Base-by-base conservation (phyloP, 2,329 filamentous ascomycete genomes). In the Chaetomium sp. region DNA sequence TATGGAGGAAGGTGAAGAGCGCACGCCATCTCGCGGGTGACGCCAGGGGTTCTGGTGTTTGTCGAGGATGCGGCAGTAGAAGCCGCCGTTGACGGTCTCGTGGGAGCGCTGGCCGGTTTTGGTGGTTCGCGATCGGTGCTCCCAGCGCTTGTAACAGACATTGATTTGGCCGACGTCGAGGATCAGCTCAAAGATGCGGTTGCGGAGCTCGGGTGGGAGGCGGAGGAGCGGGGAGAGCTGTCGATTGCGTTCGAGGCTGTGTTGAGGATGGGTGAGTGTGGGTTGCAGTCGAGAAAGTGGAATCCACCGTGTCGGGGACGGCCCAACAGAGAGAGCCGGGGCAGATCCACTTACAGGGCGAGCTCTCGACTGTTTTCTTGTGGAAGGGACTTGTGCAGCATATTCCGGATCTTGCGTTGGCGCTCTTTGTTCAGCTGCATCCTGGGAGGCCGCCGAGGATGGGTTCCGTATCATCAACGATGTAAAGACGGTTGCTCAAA, bases 171-270 rank as follows among this genome's bases (percentile, higher is more conserved):
- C 67, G 61, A 67, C 62, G 42, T 59, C 54, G 43, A 70, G 61
- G 54, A 68, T 61, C n/a, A 69, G 63, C 7, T 62, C 59, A 61
- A 70, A 70, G 56, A 71, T 69, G 51, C 64, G 67, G 55, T 70
- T 67, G 56, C 69, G 68, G 41, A 70, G 56, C 53, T 71, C 69
- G 53, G 65, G 60, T 0, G 69, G 68, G 1, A 71, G 65, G 7
- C 64, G 65, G 35, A 70, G 64, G 44, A 71, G 58, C 5, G 66
- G 67, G 1, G 68, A 71, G 6, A 36, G 27, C 4, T 53, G 37
- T n/a, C 58, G 61, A 45, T 69, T 70, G 27, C 53, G 52, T 6
- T 37, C 4, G 14, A 9, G 10, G 40, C 11, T 14, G 40, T 40
- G 37, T 9, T 12, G 9, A n/a, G 6, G 6, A 42, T 42, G 40